A percentile compares a stretch with the other conserved stretches of the same genome.
These are phyloP conservation scores for Amanita brunnescens DNA, from an alignment of 768 basidiomycete species.

Conservation along the genomic window DNA sequence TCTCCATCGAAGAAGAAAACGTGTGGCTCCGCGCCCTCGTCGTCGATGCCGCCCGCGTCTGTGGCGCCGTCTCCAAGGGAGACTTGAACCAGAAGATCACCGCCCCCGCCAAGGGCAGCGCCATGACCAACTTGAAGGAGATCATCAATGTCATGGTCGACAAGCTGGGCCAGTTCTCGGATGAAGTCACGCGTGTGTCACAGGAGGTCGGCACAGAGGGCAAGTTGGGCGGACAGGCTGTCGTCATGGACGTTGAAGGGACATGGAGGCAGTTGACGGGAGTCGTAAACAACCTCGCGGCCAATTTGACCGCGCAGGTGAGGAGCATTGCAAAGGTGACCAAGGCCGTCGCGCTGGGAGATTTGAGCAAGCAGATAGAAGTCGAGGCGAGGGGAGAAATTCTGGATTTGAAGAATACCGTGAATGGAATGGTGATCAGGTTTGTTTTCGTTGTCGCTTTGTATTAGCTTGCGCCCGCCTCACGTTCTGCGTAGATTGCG, in stretches of 20 bases:
- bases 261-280: constrained; percentile 83
- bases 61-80: constrained; percentile 70
- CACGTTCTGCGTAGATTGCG: constrained; percentile 24
- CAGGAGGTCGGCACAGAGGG: constrained; percentile 82
- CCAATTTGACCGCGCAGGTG: constrained; percentile 73
- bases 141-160: constrained; percentile 66
- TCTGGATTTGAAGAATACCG: constrained; percentile 63
- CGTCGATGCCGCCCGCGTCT: constrained; percentile 72
- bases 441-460: neutral
- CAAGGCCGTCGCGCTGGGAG: constrained; percentile 87
- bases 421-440: constrained; percentile 52
- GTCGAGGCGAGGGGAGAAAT: constrained; percentile 91
- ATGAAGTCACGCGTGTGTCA: constrained; percentile 80
- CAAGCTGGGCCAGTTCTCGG: constrained; percentile 78
- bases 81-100: constrained; percentile 75
- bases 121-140: constrained; percentile 76
- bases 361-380: constrained; percentile 84
- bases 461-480: neutral
- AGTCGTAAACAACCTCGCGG: constrained; percentile 75
- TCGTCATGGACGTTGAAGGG: constrained; percentile 83
- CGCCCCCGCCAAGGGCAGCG: constrained; percentile 67
- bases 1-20: constrained; percentile 35
- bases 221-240: constrained; percentile 80
- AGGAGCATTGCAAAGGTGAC: constrained; percentile 89
- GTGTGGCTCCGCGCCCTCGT: constrained; percentile 78